Percentiles rank a stretch among this genome's conserved stretches.
phyloP scores from a whole-genome alignment of 1,139 yeast species.

The Taiozyma sp. region DNA sequence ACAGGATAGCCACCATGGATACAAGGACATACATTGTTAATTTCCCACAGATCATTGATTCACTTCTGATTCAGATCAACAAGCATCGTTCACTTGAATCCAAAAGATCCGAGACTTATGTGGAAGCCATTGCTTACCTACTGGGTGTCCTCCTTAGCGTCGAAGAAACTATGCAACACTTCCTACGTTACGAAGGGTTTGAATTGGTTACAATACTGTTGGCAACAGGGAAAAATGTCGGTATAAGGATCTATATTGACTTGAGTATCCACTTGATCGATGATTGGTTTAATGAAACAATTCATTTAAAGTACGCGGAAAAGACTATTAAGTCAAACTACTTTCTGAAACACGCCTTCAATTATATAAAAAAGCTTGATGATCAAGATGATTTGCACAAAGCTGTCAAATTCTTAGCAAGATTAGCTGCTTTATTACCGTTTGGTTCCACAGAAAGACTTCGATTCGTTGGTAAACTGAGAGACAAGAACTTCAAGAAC shows the following conservation, averaged over 20 bases:
- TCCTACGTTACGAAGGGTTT: constrained; percentile 7
- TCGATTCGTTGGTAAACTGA: constrained; percentile 8
- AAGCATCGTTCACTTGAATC: neutral
- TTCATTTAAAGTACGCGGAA: neutral
- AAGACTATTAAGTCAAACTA: constrained; percentile 3
- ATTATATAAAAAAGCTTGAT: neutral
- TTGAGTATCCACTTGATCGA: constrained; percentile 5
- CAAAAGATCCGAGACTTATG: neutral
- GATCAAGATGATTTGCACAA: constrained; percentile 4
- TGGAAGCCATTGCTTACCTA: constrained; percentile 1
- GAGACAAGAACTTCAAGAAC: constrained; percentile 3
- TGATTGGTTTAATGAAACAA: neutral
- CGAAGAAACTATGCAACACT: neutral
- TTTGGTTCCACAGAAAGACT: constrained; percentile 10
- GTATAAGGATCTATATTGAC: neutral
- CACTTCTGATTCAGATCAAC: neutral
- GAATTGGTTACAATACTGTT: constrained; percentile 1
- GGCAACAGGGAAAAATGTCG: neutral
- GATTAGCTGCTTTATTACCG: constrained; percentile 6
- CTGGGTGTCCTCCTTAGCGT: neutral
- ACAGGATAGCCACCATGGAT: neutral
- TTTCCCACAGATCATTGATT: neutral
- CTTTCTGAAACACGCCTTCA: constrained; percentile 7
- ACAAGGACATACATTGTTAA: neutral
- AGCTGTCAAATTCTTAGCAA: constrained; percentile 3